phyloP scores from a whole-genome alignment of 139 green algal species.

The Penium margaritaceum region DNA sequence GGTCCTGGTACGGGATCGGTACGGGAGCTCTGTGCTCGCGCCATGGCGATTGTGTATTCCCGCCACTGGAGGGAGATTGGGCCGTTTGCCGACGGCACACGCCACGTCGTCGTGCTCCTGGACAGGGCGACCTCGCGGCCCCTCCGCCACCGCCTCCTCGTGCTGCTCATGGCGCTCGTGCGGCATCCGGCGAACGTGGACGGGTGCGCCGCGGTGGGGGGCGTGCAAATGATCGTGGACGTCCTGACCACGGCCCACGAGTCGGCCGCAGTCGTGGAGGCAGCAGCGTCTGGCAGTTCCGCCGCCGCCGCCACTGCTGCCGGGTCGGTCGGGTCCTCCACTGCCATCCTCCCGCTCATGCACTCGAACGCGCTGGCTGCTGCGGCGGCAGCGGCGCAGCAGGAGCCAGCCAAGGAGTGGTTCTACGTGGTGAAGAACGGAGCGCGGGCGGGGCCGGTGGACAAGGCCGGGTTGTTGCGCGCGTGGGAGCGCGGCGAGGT shows the following conservation, averaged over 20 bases:
- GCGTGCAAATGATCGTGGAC: conserved; percentile 71
- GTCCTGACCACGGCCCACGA: conserved; percentile 72
- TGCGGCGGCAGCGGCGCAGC: conserved; percentile 16
- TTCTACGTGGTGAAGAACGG: conserved; percentile 8
- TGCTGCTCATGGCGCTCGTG: conserved; percentile 58
- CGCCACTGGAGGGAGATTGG: conserved; percentile 58
- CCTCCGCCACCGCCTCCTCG: conserved; percentile 66
- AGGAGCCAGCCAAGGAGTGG: conserved; percentile 18
- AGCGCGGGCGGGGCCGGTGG: not conserved
- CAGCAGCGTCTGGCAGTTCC: too few relatives aligned
- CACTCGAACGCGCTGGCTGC: conserved; percentile 14
- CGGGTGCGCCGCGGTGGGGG: conserved; percentile 61
- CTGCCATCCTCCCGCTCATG: not conserved
- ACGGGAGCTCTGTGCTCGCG: conserved; percentile 68
- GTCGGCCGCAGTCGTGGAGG: too few relatives aligned
- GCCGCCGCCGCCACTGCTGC: too few relatives aligned
- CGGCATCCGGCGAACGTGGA: conserved; percentile 55
- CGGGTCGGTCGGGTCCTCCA: not conserved
- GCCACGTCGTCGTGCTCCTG: conserved; percentile 63
- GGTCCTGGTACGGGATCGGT: too few relatives aligned
- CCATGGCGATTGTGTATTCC: conserved; percentile 75
- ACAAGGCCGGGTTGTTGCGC: conserved; percentile 63
- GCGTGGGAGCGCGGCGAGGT: conserved; percentile 52
- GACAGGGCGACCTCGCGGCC: conserved; percentile 58
- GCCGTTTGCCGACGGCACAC: conserved; percentile 67